Base-by-base conservation (phyloP, 768 basidiomycete genomes). In the Leucogyrophana mollusca region DNA sequence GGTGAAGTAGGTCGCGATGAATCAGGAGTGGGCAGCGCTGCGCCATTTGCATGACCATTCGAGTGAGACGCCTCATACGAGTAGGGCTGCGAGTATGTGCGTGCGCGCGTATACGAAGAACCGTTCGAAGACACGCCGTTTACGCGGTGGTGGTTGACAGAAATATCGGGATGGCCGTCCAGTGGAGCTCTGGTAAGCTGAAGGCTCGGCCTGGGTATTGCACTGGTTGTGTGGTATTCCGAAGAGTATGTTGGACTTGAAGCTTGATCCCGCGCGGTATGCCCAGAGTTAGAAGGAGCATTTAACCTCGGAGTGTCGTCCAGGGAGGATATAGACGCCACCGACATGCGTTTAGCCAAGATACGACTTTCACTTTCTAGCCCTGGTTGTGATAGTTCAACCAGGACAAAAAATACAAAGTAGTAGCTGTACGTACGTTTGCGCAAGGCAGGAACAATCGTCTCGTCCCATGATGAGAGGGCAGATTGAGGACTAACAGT, bases 331-430 rank as follows among this genome's bases (percentile, higher is more conserved):
- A 86, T 72, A 43, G 88, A 89, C 21, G 85, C 74, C 49, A 83
- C 79, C 27, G 89, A 90, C 62, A 91, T 79, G 50, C 89, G 83
- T 52, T 79, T 83, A 24, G 88, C 72, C 43, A 93, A 73, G n/a
- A 80, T 80, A 30, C 83, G 77, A 57, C 88, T 90, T 70, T 93
- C 90, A 50, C 71, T 77, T 67, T 92, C 82, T 16, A 93, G 78
- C 46, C 90, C 90, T 93, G 57, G 11, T 49, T 49, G 43, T 49
- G 33, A 33, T 13, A 30, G 27, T 30, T 32, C 49, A 27, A 32
- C 27, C 43, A 46, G 56, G 46, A 49, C 18, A 45, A 49, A 30
- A 30, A 30, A 30, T 13, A 46, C 13, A 45, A 20, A 52, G 50
- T 38, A 24, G 27, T 36, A 25, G 36, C 25, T 42, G 39, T 45